phyloP scores from a whole-genome alignment of 1,284 basidiomycete species.

The Phellinidium pouzarii region DNA sequence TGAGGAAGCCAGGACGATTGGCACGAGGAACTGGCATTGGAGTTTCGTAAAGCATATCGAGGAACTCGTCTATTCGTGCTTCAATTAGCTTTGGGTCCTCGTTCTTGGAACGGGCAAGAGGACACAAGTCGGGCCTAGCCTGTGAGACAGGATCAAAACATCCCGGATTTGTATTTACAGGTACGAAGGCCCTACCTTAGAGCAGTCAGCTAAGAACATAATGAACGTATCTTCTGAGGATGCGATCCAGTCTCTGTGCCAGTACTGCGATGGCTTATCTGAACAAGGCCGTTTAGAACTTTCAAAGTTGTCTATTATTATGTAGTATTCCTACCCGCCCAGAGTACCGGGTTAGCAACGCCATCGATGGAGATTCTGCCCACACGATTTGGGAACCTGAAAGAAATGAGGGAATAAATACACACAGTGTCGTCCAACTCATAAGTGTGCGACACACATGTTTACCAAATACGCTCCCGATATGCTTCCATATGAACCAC shows the following conservation, averaged over 20 bases:
- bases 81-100: background rate
- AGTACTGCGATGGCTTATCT: conserved; percentile 5
- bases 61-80: background rate
- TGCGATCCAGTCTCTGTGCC: background rate
- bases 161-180: no score
- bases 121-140: conserved; percentile 5
- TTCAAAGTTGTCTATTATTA: no score
- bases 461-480: conserved; percentile 14
- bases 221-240: conserved; percentile 2
- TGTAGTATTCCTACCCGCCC: conserved; percentile 12
- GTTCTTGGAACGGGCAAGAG: background rate
- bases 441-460: conserved; percentile 6
- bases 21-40: background rate
- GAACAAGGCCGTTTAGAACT: background rate
- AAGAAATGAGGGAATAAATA: background rate
- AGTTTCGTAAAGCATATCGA: conserved; percentile 8
- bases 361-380: conserved; percentile 18
- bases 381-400: conserved; percentile 19
- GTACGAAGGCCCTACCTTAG: no score
- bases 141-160: background rate
- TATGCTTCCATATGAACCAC: conserved; percentile 13
- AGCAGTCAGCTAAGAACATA: conserved; percentile 1
- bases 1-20: conserved; percentile 6
- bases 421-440: background rate
- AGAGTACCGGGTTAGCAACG: conserved; percentile 9